These are phyloP conservation scores for Sequoia sempervirens DNA, from an alignment of 75 land plant species.

Conservation along the genomic window DNA sequence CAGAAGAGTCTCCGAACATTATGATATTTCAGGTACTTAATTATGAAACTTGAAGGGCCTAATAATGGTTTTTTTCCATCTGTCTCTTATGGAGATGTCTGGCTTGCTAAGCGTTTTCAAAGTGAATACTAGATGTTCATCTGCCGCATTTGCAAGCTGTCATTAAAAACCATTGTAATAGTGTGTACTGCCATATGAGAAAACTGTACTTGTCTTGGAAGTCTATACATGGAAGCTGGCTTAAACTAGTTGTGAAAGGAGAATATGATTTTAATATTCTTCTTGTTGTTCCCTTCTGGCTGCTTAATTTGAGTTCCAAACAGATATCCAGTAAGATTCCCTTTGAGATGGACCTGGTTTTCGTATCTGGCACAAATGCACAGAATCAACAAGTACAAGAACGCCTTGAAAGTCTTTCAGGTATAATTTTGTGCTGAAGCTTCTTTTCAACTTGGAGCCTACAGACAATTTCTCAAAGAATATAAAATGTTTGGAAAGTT, in stretches of 20 bases:
- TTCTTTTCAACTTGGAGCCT: not conserved
- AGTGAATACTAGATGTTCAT: not conserved
- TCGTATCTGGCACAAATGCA: slow-evolving; percentile 59
- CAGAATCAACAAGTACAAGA: slow-evolving; percentile 31
- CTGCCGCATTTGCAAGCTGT: not conserved
- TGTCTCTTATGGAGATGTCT: not conserved
- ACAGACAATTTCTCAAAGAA: not conserved
- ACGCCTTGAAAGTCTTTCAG: slow-evolving; percentile 71
- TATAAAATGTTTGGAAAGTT: not conserved
- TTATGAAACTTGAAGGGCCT: not conserved
- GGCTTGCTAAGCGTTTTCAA: not conserved
- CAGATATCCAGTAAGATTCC: slow-evolving; percentile 71
- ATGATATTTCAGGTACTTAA: slow-evolving; percentile 75
- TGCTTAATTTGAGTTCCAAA: slow-evolving; percentile 11
- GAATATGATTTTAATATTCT: not conserved
- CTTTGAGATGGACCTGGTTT: slow-evolving; percentile 64
- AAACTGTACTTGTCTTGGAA: not conserved
- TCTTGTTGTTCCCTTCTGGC: not conserved
- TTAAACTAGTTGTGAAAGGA: not conserved
- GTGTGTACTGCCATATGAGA: not conserved
- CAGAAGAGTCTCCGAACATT: slow-evolving; percentile 66
- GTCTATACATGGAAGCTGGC: not conserved
- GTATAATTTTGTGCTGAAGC: slow-evolving; percentile 22
- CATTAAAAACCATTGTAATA: not conserved
- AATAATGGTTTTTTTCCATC: not conserved